Conservation (phyloP, 164 flowering plant species). For the Macadamia integrifolia region DNA sequence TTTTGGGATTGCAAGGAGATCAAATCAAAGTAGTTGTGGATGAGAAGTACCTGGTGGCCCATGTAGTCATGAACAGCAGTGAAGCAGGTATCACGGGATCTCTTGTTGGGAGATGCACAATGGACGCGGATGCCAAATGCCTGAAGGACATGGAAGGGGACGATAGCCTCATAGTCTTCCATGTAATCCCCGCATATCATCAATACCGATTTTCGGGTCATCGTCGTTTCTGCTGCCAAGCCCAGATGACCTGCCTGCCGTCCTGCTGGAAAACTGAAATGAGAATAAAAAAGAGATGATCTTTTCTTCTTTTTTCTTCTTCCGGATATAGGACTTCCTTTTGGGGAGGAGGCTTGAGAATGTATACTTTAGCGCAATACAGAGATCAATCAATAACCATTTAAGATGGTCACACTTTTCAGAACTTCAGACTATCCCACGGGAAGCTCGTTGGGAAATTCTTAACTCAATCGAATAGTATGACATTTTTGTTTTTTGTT, state of each 20-base stretch:
- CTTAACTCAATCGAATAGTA: too few relatives aligned
- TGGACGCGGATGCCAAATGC: constrained; percentile 22
- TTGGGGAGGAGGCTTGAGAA: too few relatives aligned
- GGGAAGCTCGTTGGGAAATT: constrained; percentile 15
- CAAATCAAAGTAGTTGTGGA: not conserved
- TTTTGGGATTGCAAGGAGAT: too few relatives aligned
- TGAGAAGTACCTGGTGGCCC: constrained; percentile 20
- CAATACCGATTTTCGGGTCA: constrained; percentile 12
- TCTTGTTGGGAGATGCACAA: constrained; percentile 24
- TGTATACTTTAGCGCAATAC: too few relatives aligned
- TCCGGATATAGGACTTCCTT: too few relatives aligned
- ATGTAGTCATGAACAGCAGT: constrained; percentile 32
- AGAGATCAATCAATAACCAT: too few relatives aligned
- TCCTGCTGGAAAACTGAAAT: not conserved
- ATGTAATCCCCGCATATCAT: constrained; percentile 36
- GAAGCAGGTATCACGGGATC: constrained; percentile 21
- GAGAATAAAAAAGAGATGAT: not conserved
- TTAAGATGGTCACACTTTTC: too few relatives aligned
- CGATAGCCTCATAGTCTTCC: constrained; percentile 31
- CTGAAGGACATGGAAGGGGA: constrained; percentile 24
- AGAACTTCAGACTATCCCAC: constrained; percentile 7
- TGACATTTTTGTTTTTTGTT: too few relatives aligned
- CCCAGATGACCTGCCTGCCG: constrained; percentile 12
- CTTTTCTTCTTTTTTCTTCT: not conserved
- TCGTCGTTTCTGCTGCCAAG: too few relatives aligned